Conservation (phyloP, 2,329 filamentous ascomycete species). For the Diaporthe sp. region DNA sequence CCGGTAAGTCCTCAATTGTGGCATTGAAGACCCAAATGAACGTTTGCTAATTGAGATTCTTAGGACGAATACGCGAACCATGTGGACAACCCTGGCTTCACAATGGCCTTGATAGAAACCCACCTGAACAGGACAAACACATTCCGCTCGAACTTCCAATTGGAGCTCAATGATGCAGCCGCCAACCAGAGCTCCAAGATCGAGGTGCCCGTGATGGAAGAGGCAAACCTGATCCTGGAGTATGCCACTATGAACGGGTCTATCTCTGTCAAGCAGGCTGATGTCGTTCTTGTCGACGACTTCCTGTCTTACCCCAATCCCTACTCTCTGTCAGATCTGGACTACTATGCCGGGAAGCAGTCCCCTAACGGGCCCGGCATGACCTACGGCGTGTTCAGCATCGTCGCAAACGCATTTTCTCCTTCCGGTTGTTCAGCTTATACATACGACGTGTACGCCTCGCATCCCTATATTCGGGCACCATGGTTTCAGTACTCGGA, state of each 20-base stretch:
- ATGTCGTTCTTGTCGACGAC: slow-evolving; percentile 35
- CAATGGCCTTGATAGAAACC: slow-evolving; percentile 69
- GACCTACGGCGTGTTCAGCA: slow-evolving; percentile 35
- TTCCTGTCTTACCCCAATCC: slow-evolving; percentile 32
- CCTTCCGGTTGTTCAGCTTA: slow-evolving; percentile 32
- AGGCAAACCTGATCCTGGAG: slow-evolving; percentile 67
- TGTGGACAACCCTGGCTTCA: slow-evolving; percentile 75
- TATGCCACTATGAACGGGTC: slow-evolving; percentile 75
- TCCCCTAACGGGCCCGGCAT: slow-evolving; percentile 29
- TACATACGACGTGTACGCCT: slow-evolving; percentile 31
- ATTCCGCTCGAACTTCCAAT: slow-evolving; percentile 66
- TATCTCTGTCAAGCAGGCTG: slow-evolving; percentile 40
- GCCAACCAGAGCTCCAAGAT: slow-evolving; percentile 24
- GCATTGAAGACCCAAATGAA: too few relatives aligned
- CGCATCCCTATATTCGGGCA: slow-evolving; percentile 29
- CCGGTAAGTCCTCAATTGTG: slow-evolving; percentile 64
- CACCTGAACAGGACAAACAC: slow-evolving; percentile 66
- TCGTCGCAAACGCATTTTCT: slow-evolving; percentile 30
- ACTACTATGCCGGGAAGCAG: slow-evolving; percentile 34
- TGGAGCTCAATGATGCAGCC: slow-evolving; percentile 54
- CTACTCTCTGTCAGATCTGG: slow-evolving; percentile 29
- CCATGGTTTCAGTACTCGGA: slow-evolving; percentile 36
- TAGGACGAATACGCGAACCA: slow-evolving; percentile 75
- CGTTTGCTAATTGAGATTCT: neutral
- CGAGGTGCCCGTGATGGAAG: slow-evolving; percentile 13